phyloP scores from a whole-genome alignment of 1,284 basidiomycete genomes.

The Xerocomus cyaneibrunnescens region DNA sequence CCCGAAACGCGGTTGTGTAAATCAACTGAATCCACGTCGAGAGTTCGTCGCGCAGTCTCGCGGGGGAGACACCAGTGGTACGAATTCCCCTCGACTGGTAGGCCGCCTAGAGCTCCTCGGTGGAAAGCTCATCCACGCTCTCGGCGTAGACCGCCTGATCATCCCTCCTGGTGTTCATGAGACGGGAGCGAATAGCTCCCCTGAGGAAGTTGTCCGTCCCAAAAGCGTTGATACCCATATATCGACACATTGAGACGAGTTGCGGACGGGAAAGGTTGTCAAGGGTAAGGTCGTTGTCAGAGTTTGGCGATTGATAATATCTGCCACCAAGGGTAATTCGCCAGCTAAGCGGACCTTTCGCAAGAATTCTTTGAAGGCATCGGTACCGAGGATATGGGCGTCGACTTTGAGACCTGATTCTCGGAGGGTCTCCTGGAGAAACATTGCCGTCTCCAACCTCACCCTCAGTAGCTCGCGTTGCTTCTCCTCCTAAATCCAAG shows the following conservation, averaged over 20 bases:
- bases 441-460: conserved; percentile 98
- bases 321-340: conserved; percentile 84
- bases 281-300: conserved; percentile 96
- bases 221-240: conserved; percentile 98
- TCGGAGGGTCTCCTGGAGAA: conserved; percentile 95
- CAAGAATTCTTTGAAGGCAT: conserved; percentile 99
- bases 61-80: conserved; percentile 81
- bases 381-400: conserved; percentile 86
- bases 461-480: conserved; percentile 94
- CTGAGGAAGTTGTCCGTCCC: conserved; percentile 99
- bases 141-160: conserved; percentile 92
- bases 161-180: conserved; percentile 86
- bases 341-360: conserved; percentile 96
- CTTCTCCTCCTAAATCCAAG: conserved; percentile 80
- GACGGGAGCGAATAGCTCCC: conserved; percentile 85
- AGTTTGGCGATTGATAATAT: conserved; percentile 94
- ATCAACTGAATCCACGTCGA: conserved; percentile 92
- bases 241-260: conserved; percentile 94
- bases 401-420: conserved; percentile 94
- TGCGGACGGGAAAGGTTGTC: conserved; percentile 98
- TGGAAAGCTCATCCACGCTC: conserved; percentile 89
- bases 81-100: conserved; percentile 95
- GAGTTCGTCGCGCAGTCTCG: conserved; percentile 85
- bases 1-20: conserved; percentile 88
- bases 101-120: conserved; percentile 87